Evolutionary conservation across 164 flowering plant species (phyloP).

Genomic region (Vitis rupestris): DNA sequence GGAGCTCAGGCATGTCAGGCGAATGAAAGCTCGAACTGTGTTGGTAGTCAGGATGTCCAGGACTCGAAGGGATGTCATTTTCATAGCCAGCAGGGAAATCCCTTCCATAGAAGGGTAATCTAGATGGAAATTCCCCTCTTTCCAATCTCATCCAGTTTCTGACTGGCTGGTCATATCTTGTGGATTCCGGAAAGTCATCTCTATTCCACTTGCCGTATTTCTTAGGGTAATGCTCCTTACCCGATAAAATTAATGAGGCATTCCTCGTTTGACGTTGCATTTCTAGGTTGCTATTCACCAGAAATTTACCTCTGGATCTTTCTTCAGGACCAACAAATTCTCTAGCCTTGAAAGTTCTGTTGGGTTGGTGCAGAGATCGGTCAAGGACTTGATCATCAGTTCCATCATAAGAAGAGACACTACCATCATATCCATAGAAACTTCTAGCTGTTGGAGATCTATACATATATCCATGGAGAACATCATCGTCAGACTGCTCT

Average conservation of each 20-base stretch:
- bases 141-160: conserved; percentile 29
- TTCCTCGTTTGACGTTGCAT: conserved; percentile 22
- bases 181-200: conserved; percentile 19
- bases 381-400: conserved; percentile 40
- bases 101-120: conserved; percentile 19
- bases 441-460: conserved; percentile 38
- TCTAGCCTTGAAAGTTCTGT: conserved; percentile 17
- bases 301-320: conserved; percentile 19
- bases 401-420: conserved; percentile 62
- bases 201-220: conserved; percentile 10
- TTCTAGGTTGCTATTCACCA: conserved; percentile 12
- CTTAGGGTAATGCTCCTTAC: conserved; percentile 11
- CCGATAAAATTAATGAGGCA: conserved; percentile 16
- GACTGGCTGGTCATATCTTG: conserved; percentile 12
- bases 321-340: conserved; percentile 18
- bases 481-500: conserved; percentile 22
- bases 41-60: conserved; percentile 25
- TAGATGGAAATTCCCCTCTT: conserved; percentile 23
- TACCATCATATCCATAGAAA: conserved; percentile 52
- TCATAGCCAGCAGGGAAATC: conserved; percentile 23
- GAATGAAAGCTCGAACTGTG: conserved; percentile 18
- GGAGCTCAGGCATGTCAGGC: conserved; percentile 21
- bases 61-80: conserved; percentile 33
- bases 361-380: conserved; percentile 12
- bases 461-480: conserved; percentile 14